phyloP scores from a whole-genome alignment of 345 rosid genomes.

The Eucalyptus pumila region DNA sequence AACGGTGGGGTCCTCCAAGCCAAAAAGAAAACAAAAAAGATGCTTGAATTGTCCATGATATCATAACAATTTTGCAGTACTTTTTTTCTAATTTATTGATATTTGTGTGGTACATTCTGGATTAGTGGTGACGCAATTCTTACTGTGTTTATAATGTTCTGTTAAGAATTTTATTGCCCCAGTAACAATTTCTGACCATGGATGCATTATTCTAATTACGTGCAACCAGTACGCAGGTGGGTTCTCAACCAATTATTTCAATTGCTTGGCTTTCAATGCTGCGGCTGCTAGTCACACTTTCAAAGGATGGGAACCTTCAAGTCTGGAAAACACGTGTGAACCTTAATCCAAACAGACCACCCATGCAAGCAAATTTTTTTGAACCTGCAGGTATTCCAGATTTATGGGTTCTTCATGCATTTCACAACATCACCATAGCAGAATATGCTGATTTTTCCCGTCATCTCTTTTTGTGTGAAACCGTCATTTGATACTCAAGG shows the following conservation, averaged over 20 bases:
- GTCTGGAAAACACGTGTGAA: constrained; percentile 84
- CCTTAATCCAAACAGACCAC: constrained; percentile 81
- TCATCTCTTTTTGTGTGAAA: neutral
- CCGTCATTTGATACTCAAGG: neutral
- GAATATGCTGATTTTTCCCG: neutral
- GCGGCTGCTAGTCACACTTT: constrained; percentile 74
- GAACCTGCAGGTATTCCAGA: constrained; percentile 68
- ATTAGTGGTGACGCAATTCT: neutral
- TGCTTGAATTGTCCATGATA: neutral
- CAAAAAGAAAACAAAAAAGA: neutral
- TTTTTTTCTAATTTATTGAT: neutral
- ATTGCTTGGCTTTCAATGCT: constrained; percentile 81
- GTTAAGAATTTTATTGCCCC: neutral
- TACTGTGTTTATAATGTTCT: neutral
- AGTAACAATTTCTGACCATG: neutral
- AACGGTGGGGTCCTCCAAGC: neutral
- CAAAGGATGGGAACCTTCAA: constrained; percentile 89
- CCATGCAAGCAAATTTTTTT: constrained; percentile 86
- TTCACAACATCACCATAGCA: neutral
- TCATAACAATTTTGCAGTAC: neutral
- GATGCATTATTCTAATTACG: neutral
- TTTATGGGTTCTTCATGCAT: neutral
- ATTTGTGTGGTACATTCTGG: neutral
- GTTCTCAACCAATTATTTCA: constrained; percentile 89
- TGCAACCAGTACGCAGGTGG: constrained; percentile 64